phyloP scores from a whole-genome alignment of 2,329 filamentous ascomycete species.

The Aspergillus ibericus region DNA sequence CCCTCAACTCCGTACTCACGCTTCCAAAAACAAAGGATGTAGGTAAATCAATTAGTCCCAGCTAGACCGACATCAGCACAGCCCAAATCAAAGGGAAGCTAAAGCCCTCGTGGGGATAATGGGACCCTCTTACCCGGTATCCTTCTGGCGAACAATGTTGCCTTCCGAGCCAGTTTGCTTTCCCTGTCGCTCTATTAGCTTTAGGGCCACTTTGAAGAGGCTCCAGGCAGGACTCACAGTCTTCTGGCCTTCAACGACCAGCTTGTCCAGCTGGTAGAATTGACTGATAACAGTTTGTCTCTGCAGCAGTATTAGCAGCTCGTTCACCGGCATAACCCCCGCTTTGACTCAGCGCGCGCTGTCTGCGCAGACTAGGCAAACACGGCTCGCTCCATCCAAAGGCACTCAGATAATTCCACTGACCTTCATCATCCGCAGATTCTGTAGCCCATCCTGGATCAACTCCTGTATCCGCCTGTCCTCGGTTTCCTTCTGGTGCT shows the following conservation, averaged over 20 bases:
- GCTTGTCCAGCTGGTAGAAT: conserved; percentile 86
- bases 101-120: background rate
- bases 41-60: conserved; percentile 28
- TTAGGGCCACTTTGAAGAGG: background rate
- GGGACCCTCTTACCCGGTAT: conserved; percentile 61
- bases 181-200: conserved; percentile 22
- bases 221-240: conserved; percentile 55
- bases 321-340: background rate
- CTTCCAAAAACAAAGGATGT: background rate
- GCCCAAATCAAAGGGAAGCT: background rate
- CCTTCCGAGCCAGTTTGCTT: conserved; percentile 62
- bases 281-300: conserved; percentile 93
- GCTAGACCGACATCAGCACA: conserved; percentile 19
- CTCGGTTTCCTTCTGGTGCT: conserved; percentile 72
- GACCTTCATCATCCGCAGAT: conserved; percentile 90
- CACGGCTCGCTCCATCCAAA: background rate
- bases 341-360: background rate
- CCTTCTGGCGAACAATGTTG: conserved; percentile 72
- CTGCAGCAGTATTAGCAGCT: conserved; percentile 50
- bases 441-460: conserved; percentile 82
- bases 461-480: conserved; percentile 78
- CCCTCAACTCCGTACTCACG: conserved; percentile 5
- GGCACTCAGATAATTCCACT: conserved; percentile 28
- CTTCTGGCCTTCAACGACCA: conserved; percentile 89
- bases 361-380: background rate